phyloP scores from a whole-genome alignment of 1,284 basidiomycete species.

The Mycosarcoma maydis region DNA sequence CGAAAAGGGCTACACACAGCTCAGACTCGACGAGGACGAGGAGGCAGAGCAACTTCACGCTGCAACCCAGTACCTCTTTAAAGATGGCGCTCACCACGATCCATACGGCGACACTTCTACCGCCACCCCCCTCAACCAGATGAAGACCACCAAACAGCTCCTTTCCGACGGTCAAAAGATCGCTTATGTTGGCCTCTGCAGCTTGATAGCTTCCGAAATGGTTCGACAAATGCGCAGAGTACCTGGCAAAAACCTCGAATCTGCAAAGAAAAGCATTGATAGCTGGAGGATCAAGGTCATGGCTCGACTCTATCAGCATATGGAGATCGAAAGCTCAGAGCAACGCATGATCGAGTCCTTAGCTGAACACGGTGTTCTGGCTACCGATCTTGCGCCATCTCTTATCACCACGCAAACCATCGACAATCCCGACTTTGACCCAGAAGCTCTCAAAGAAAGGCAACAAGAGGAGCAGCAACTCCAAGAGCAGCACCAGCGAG shows the following conservation, averaged over 20 bases:
- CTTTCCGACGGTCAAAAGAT: slow-evolving; percentile 65
- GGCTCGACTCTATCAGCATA: slow-evolving; percentile 65
- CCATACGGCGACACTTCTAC: slow-evolving; percentile 44
- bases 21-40: slow-evolving; percentile 64
- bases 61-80: slow-evolving; percentile 65
- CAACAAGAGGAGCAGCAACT: slow-evolving; percentile 29
- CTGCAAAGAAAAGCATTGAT: slow-evolving; percentile 51
- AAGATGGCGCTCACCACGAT: slow-evolving; percentile 50
- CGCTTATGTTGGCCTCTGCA: slow-evolving; percentile 65
- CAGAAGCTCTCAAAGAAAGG: slow-evolving; percentile 42
- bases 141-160: slow-evolving; percentile 65
- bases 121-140: slow-evolving; percentile 64
- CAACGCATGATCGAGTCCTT: slow-evolving; percentile 66
- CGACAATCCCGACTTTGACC: slow-evolving; percentile 64
- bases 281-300: slow-evolving; percentile 63
- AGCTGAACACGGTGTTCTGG: slow-evolving; percentile 61
- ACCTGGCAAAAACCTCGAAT: slow-evolving; percentile 49
- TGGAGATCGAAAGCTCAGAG: slow-evolving; percentile 63
- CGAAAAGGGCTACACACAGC: slow-evolving; percentile 63
- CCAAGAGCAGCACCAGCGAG: slow-evolving; percentile 13
- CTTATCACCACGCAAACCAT: slow-evolving; percentile 64
- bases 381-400: slow-evolving; percentile 62
- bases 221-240: slow-evolving; percentile 48
- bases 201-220: slow-evolving; percentile 58
- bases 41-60: slow-evolving; percentile 63